These are phyloP conservation scores for Solidago caesia DNA, from an alignment of 129 eudicot genomes.

Conservation along the genomic window DNA sequence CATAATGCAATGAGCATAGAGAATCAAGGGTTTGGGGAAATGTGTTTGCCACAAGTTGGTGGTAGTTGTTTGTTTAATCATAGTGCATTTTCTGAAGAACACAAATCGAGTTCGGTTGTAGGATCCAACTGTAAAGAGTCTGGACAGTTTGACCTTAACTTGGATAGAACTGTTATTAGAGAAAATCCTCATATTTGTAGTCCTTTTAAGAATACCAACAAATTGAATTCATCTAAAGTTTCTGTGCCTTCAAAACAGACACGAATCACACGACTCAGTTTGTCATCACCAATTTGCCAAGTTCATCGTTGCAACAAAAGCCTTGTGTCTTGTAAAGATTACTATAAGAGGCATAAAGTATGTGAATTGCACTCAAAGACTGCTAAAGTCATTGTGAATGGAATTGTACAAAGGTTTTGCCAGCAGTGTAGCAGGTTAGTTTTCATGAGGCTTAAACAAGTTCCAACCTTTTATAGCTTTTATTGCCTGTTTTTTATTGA, in stretches of 20 bases:
- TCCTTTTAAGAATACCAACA: slow-evolving; percentile 20
- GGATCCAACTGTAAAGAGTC: slow-evolving; percentile 37
- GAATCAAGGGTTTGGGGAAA: slow-evolving; percentile 37
- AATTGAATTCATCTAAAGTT: slow-evolving; percentile 30
- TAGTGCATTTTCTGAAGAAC: slow-evolving; percentile 37
- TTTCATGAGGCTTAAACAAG: slow-evolving; percentile 19
- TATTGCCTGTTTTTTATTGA: not conserved
- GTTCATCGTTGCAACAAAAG: slow-evolving; percentile 74
- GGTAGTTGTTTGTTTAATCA: slow-evolving; percentile 32
- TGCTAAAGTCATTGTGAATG: slow-evolving; percentile 67
- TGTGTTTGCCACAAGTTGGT: slow-evolving; percentile 35
- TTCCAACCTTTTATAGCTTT: not conserved
- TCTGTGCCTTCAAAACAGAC: slow-evolving; percentile 42
- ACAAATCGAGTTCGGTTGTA: slow-evolving; percentile 41
- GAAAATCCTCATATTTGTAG: slow-evolving; percentile 21
- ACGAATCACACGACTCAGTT: slow-evolving; percentile 27
- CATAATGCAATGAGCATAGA: slow-evolving; percentile 22
- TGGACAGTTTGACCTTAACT: slow-evolving; percentile 43
- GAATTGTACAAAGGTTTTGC: slow-evolving; percentile 83
- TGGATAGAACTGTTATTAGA: slow-evolving; percentile 41
- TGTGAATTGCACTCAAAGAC: slow-evolving; percentile 81
- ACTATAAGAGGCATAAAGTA: slow-evolving; percentile 78
- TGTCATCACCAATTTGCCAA: slow-evolving; percentile 51
- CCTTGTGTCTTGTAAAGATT: slow-evolving; percentile 60
- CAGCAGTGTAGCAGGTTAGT: slow-evolving; percentile 91